Evolutionary conservation across 768 basidiomycete species (phyloP).

Genomic region (Nidularia sp.): DNA sequence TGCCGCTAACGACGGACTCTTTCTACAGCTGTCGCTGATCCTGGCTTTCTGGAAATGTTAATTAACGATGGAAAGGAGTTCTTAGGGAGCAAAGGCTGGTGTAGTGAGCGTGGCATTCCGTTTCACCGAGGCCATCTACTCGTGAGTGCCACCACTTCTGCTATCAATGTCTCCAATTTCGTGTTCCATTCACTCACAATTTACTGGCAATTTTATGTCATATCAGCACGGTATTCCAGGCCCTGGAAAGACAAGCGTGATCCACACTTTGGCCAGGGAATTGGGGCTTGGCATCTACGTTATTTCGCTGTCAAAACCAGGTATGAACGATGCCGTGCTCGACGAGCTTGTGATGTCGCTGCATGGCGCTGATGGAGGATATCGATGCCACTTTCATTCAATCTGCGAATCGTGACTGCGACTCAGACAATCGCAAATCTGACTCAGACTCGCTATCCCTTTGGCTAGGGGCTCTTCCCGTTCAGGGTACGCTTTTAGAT

Average conservation of each 20-base stretch:
- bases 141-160: conserved; percentile 7
- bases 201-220: no score
- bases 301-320: conserved; percentile 51
- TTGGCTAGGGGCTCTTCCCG: not conserved
- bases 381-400: conserved; percentile 56
- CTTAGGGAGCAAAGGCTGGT: conserved; percentile 54
- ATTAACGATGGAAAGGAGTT: conserved; percentile 61
- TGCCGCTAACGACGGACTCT: conserved; percentile 40
- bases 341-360: conserved; percentile 46
- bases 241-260: conserved; percentile 68
- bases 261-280: conserved; percentile 68
- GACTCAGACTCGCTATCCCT: not conserved
- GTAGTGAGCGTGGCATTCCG: conserved; percentile 61
- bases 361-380: conserved; percentile 70
- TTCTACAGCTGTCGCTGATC: conserved; percentile 55
- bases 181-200: not conserved
- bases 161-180: not conserved
- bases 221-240: conserved; percentile 70
- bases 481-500: not conserved
- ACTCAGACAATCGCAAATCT: not conserved
- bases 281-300: conserved; percentile 65
- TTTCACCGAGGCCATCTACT: conserved; percentile 67
- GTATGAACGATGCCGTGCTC: conserved; percentile 54
- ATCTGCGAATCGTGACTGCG: not conserved
- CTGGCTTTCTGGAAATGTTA: conserved; percentile 51